A percentile compares a stretch with the other conserved stretches of the same genome.
phyloP scores from a whole-genome alignment of 805 yeast genomes.

The Debaryomyces castellii region DNA sequence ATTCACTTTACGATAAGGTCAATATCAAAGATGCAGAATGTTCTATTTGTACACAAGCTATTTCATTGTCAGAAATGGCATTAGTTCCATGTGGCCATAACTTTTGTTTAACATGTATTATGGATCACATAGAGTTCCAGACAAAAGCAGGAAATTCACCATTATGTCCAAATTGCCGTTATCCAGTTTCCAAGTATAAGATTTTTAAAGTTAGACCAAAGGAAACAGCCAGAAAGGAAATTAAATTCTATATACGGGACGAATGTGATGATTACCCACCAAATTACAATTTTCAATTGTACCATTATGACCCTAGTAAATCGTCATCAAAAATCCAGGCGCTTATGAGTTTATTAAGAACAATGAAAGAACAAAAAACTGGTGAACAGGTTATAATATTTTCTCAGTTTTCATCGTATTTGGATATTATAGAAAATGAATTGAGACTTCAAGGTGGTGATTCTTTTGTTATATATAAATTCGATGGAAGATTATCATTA shows the following conservation, averaged over 20 bases:
- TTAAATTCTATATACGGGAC: conserved; percentile 28
- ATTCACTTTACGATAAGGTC: conserved; percentile 26
- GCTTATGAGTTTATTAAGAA: conserved; percentile 56
- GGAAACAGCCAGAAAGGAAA: conserved; percentile 14
- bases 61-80: conserved; percentile 50
- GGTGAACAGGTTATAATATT: conserved; percentile 82
- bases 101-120: conserved; percentile 70
- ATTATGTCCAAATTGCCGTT: conserved; percentile 78
- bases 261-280: conserved; percentile 17
- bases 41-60: conserved; percentile 78
- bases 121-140: conserved; percentile 75
- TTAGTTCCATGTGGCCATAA: conserved; percentile 80
- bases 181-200: conserved; percentile 46
- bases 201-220: conserved; percentile 42
- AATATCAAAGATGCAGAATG: conserved; percentile 61
- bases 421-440: conserved; percentile 72
- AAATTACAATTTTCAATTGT: conserved; percentile 30
- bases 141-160: conserved; percentile 42
- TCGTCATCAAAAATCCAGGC: conserved; percentile 77
- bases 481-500: conserved; percentile 78
- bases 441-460: conserved; percentile 37
- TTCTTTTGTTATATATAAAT: conserved; percentile 60
- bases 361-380: conserved; percentile 52
- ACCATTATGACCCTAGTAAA: conserved; percentile 48
- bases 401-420: conserved; percentile 82